A percentile compares a stretch with the other conserved stretches of the same genome.
Conservation (phyloP, 768 basidiomycete species). For the Phanerodontia chrysosporium region DNA sequence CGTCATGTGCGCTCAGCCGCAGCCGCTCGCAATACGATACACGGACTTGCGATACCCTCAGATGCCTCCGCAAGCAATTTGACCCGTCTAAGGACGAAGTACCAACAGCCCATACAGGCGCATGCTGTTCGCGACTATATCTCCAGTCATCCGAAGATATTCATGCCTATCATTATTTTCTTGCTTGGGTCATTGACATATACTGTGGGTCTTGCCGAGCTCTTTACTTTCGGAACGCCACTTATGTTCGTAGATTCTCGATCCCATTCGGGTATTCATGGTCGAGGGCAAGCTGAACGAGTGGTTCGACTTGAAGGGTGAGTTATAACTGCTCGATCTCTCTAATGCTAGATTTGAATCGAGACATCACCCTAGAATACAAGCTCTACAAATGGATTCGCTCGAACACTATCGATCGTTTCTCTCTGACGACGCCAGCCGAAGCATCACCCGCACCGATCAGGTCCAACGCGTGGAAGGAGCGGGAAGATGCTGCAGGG, state of each 20-base stretch:
- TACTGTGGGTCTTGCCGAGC: conserved; percentile 58
- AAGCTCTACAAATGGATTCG: conserved; percentile 74
- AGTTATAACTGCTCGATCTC: conserved; percentile 10
- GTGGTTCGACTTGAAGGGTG: conserved; percentile 80
- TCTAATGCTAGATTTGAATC: background rate
- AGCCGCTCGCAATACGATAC: conserved; percentile 77
- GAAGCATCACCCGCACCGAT: conserved; percentile 8
- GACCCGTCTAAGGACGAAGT: conserved; percentile 51
- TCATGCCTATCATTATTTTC: conserved; percentile 77
- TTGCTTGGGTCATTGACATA: conserved; percentile 88
- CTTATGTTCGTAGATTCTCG: conserved; percentile 65
- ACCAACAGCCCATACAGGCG: conserved; percentile 60
- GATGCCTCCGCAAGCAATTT: conserved; percentile 26
- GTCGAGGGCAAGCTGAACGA: conserved; percentile 78
- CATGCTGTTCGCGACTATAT: conserved; percentile 77
- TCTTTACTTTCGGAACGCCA: background rate
- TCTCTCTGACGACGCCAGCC: conserved; percentile 26
- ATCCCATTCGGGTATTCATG: conserved; percentile 83
- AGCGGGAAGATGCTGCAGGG: conserved; percentile 73
- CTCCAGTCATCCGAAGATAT: conserved; percentile 80
- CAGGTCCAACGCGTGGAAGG: conserved; percentile 64
- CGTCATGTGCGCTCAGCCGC: conserved; percentile 62
- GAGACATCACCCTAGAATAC: conserved; percentile 46
- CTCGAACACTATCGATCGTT: conserved; percentile 52
- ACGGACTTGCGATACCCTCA: conserved; percentile 43